Base-by-base conservation (phyloP, 1,284 basidiomycete species). In the Ceratobasidium sp. region DNA sequence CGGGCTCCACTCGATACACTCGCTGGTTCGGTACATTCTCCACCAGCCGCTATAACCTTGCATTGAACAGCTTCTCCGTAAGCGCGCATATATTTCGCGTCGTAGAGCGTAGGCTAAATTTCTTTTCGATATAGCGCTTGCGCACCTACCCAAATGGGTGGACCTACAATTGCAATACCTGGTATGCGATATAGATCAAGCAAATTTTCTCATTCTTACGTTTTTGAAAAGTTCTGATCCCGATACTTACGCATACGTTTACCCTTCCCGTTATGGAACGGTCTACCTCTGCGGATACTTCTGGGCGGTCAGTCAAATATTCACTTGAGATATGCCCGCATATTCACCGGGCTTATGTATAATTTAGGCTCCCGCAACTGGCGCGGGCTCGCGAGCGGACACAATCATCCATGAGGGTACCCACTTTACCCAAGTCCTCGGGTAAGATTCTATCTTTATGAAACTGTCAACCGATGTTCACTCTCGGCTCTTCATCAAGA, bases 341-440 rank as follows among this genome's bases (percentile, higher is more conserved):
- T 4, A 46, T 59, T 30, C 36, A 41, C 61, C 18, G 21, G 10
- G 12, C 32, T 18, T 16, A 18, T 12, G 36, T 48, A 26, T 65
- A 9, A 39, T 12, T 45, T 55, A 67, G 64, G 65, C 72, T 41
- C 72, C 65, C 21, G 57, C 57, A 21, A 58, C 55, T 16, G 72
- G 72, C 21, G 57, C 72, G n/a, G 65, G 67, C 23, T 73, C 72
- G 46, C 30, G 50, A 8, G 64, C 55, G 2, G 72, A 65, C 10
- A 73, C 72, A 14, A 57, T 73, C 36, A 60, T 73, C 28, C 72
- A 71, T 41, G 72, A 73, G 43, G 69, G 48, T 10, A 59, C 64
- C 28, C 65, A 73, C 65, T 73, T 74, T 30, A 74, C 70, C 12
- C 43, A 58, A 34, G 60, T 64, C 41, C 58, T 53, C 18, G 73